Conservation (phyloP, 176 grass and related monocot genomes). For the Cenchrus purpureus region DNA sequence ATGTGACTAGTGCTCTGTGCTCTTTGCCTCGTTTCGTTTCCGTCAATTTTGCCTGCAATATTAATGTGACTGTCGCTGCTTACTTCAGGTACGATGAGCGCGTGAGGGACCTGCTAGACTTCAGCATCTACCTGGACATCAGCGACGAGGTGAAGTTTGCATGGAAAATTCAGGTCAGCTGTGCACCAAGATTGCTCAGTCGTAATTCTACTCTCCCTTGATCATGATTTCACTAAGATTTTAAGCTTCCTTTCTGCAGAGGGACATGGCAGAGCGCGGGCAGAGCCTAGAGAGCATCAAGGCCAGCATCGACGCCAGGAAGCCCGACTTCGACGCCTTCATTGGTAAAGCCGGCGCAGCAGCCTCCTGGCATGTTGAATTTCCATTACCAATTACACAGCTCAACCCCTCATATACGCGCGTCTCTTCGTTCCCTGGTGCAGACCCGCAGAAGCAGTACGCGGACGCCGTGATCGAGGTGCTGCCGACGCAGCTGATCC, state of each 20-base stretch:
- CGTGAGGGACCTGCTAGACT: slow-evolving; percentile 83
- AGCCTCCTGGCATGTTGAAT: not conserved
- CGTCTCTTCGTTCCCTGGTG: not conserved
- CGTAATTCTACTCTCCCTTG: not conserved
- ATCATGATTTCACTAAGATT: not conserved
- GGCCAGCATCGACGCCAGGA: slow-evolving; percentile 81
- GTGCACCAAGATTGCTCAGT: not conserved
- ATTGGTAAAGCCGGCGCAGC: slow-evolving; percentile 54
- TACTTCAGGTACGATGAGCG: slow-evolving; percentile 70
- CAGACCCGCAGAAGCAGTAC: slow-evolving; percentile 89
- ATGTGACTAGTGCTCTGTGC: slow-evolving; percentile 35
- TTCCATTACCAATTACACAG: not conserved
- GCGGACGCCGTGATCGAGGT: slow-evolving; percentile 86
- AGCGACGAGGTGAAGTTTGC: slow-evolving; percentile 86
- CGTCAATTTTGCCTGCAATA: not conserved
- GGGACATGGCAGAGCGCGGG: slow-evolving; percentile 89
- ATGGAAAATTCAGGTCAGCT: slow-evolving; percentile 92
- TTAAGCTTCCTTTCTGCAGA: slow-evolving; percentile 34
- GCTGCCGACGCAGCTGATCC: slow-evolving; percentile 85
- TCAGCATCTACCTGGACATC: slow-evolving; percentile 94
- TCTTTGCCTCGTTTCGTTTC: not conserved
- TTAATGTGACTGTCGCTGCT: not conserved
- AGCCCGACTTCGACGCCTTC: slow-evolving; percentile 85
- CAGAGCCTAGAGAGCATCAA: slow-evolving; percentile 91
- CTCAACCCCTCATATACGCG: no score